These are phyloP conservation scores for Phytopythium chamaehyphon DNA, from an alignment of 352 stramenopile genomes.

Conservation along the genomic window DNA sequence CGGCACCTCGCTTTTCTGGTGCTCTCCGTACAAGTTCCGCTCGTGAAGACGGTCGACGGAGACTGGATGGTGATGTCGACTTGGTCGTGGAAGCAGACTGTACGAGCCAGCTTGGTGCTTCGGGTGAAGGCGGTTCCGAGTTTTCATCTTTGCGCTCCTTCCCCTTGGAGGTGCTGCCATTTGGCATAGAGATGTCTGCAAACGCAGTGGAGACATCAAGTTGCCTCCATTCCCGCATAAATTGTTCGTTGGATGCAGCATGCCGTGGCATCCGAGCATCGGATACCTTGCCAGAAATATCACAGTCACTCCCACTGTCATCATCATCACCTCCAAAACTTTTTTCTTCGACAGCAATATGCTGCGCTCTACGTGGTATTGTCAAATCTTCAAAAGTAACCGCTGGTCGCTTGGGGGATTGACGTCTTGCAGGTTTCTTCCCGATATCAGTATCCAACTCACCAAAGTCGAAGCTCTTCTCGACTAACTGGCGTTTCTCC, in stretches of 20 bases:
- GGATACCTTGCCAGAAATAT: not conserved
- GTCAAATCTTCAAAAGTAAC: constrained; percentile 3
- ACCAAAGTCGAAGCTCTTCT: constrained; percentile 29
- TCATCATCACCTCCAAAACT: not conserved
- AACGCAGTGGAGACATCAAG: constrained; percentile 31
- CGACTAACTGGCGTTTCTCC: constrained; percentile 37
- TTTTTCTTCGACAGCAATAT: not conserved
- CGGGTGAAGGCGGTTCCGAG: not conserved
- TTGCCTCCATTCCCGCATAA: constrained; percentile 34
- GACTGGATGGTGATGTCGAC: constrained; percentile 2
- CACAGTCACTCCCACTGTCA: not conserved
- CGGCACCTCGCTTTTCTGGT: constrained; percentile 14
- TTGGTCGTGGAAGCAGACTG: not conserved
- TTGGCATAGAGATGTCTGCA: constrained; percentile 1
- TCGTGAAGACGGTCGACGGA: constrained; percentile 2
- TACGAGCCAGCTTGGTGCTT: constrained; percentile 4
- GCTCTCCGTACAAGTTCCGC: constrained; percentile 5
- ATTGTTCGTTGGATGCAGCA: constrained; percentile 6
- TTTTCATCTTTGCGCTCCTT: not conserved
- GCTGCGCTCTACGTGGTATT: not conserved
- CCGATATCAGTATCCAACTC: constrained; percentile 3
- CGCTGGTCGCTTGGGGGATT: not conserved
- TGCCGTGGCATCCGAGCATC: not conserved
- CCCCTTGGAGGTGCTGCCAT: too few species aligned
- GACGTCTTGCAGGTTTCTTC: not conserved